Evolutionary conservation across 495 filamentous ascomycete genomes (phyloP).

Genomic region (Acidiella bohemica): DNA sequence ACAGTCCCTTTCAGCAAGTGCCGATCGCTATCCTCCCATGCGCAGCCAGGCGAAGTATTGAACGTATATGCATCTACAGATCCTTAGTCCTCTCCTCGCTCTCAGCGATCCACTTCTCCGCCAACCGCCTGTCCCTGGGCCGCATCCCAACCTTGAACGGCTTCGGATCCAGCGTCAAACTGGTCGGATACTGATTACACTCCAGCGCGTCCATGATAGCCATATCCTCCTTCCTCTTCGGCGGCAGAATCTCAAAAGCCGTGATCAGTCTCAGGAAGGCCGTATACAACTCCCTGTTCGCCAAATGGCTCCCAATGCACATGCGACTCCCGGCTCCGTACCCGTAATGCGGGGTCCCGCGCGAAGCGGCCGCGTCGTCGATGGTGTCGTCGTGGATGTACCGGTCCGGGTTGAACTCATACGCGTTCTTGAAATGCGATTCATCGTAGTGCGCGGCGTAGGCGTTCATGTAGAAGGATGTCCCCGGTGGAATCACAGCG

Average conservation of each 20-base stretch:
- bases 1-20: too few species aligned
- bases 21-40: too few species aligned
- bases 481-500: constrained; percentile 47
- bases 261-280: constrained; percentile 55
- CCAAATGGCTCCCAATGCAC: constrained; percentile 58
- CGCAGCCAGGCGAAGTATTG: too few species aligned
- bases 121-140: constrained; percentile 30
- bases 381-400: constrained; percentile 39
- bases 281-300: constrained; percentile 54
- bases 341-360: constrained; percentile 55
- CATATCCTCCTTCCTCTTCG: constrained; percentile 35
- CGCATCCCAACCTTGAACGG: constrained; percentile 45
- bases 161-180: constrained; percentile 58
- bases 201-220: constrained; percentile 48
- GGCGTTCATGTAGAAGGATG: constrained; percentile 59
- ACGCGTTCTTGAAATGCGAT: constrained; percentile 47
- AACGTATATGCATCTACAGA: too few species aligned
- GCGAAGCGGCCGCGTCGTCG: constrained; percentile 33
- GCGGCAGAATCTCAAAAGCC: constrained; percentile 45
- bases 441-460: constrained; percentile 58
- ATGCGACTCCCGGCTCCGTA: constrained; percentile 60
- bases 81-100: constrained; percentile 44
- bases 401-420: constrained; percentile 48
- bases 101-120: constrained; percentile 37
- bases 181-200: constrained; percentile 49